Evolutionary conservation across 2,329 filamentous ascomycete genomes (phyloP), one percentile per base, ranked within the genome.

Genomic region (Lecanicillium sp.): DNA sequence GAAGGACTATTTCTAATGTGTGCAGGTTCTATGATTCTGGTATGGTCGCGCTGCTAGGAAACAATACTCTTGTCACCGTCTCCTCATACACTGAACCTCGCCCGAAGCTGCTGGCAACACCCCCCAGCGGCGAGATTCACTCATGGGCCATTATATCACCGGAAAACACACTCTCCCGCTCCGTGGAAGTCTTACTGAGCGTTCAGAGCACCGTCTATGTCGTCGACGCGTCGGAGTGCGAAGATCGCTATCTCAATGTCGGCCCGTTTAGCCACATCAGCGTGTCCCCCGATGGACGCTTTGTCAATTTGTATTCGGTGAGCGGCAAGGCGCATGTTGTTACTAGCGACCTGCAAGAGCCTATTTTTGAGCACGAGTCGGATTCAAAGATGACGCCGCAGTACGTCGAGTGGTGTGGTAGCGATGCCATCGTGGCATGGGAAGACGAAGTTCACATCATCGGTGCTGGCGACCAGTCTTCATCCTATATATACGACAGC

Each of bases 371-470:
- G 62, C 90, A 97, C 56, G 81, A 95, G 53, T 90, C 89, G 1
- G 81, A 81, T 49, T 89, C 87, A 9, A 84, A 83, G 58, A 94
- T 87, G 5, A 73, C 82, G 2, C 92, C 92, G 4, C 84, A 87
- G 51, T 87, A 92, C 46, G 74, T 98, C 44, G 83, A 92, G 52
- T 98, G 92, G 92, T 98, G 92, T 59, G 92, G 92, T 5, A 90
- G 92, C 52, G 90, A 97, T 60, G 87, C 89, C 12, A 84, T 95
- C 19, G 79, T 98, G 51, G 89, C 89, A 1, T 98, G 92, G 92
- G 92, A 97, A 55, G 92, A 98, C 55, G 92, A 98, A 59, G 82
- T 98, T 4, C 92, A 96, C 55, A 73, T 98, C 19, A 84, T 98
- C 44, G 92, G 90, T 1, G 87, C 88, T 0, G 84, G 81, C 28